Conservation (phyloP, 2,329 filamentous ascomycete species). For the Fusarium sp. region DNA sequence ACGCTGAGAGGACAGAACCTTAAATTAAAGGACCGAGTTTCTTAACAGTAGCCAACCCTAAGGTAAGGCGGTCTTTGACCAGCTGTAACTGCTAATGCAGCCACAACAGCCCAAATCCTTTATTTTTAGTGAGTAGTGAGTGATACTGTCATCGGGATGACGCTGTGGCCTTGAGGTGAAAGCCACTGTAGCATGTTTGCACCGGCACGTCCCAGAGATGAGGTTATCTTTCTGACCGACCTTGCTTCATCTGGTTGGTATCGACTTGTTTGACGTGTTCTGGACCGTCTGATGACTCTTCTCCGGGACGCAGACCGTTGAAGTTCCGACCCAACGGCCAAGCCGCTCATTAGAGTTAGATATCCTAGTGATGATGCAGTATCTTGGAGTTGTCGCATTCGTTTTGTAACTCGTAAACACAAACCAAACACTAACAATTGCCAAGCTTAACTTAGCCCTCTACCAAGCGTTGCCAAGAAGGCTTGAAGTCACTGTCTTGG, state of each 20-base stretch:
- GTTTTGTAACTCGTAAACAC: not conserved
- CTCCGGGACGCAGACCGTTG: not conserved
- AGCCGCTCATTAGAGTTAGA: not conserved
- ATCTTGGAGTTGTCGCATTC: not conserved
- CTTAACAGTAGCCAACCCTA: not conserved
- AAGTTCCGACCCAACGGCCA: not conserved
- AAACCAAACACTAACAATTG: not conserved
- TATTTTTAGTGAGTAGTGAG: constrained; percentile 19
- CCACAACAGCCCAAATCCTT: constrained; percentile 17
- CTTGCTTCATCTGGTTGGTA: constrained; percentile 1
- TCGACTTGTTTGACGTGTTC: not conserved
- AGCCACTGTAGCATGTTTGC: constrained; percentile 8
- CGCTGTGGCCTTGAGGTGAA: constrained; percentile 7
- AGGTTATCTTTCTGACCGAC: not conserved
- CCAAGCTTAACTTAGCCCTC: not conserved
- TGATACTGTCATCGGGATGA: constrained; percentile 11
- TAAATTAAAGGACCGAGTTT: constrained; percentile 11
- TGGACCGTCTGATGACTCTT: constrained; percentile 1
- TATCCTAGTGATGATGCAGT: not conserved
- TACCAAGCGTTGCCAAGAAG: not conserved
- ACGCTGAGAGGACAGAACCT: constrained; percentile 4
- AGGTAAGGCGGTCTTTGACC: not conserved
- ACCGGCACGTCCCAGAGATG: constrained; percentile 16
- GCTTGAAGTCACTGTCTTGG: not conserved
- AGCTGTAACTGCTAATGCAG: constrained; percentile 5